Conservation (phyloP, 345 rosid genomes). For the Melaleuca quinquenervia region DNA sequence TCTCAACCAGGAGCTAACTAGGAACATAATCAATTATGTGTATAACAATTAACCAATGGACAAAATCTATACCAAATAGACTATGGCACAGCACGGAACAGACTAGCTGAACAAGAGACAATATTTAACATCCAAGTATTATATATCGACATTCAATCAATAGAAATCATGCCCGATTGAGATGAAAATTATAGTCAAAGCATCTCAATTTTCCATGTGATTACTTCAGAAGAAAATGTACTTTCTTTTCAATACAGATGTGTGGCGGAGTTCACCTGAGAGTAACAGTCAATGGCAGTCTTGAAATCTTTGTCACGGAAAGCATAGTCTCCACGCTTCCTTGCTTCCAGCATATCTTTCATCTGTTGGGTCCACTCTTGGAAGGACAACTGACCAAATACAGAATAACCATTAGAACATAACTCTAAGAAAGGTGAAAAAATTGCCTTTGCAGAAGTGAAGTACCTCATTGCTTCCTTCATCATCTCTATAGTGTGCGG, state of each 20-base stretch:
- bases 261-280: conserved; percentile 44
- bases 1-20: not conserved
- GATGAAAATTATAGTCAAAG: not conserved
- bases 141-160: not conserved
- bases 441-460: not conserved
- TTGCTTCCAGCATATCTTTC: conserved; percentile 89
- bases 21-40: not conserved
- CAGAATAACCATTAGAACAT: not conserved
- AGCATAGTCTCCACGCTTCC: conserved; percentile 87
- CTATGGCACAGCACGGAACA: not conserved
- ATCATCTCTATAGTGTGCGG: conserved; percentile 87
- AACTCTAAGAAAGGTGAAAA: not conserved
- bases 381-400: conserved; percentile 63
- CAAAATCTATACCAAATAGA: not conserved
- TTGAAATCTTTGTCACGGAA: conserved; percentile 96
- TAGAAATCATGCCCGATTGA: not conserved
- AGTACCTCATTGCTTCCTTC: conserved; percentile 87
- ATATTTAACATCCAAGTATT: not conserved
- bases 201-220: not conserved
- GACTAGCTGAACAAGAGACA: not conserved
- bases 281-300: conserved; percentile 81
- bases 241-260: not conserved
- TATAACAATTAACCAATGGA: not conserved
- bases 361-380: conserved; percentile 99
- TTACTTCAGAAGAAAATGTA: not conserved